phyloP scores from a whole-genome alignment of 1,284 basidiomycete genomes.

The Porogramme epimiltina region DNA sequence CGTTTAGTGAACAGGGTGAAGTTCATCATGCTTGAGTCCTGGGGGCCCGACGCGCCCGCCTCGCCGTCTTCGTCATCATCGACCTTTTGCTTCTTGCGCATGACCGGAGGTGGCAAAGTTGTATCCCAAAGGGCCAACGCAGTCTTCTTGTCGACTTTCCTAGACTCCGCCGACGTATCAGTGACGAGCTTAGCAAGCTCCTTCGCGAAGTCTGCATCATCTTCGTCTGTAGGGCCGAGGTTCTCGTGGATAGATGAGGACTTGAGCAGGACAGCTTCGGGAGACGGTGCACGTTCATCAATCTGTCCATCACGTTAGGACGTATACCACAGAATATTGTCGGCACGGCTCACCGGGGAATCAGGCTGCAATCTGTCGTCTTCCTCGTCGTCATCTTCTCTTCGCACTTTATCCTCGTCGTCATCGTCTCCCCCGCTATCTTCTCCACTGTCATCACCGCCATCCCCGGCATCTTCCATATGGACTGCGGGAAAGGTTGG shows the following conservation, averaged over 20 bases:
- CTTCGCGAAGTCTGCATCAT: conserved; percentile 91
- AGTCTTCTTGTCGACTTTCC: conserved; percentile 83
- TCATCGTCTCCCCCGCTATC: conserved; percentile 62
- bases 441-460: conserved; percentile 61
- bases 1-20: conserved; percentile 94
- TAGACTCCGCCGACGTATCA: conserved; percentile 80
- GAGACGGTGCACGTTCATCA: conserved; percentile 71
- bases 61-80: conserved; percentile 59
- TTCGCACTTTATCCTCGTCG: conserved; percentile 53
- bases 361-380: conserved; percentile 49
- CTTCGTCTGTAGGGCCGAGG: conserved; percentile 81
- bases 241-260: conserved; percentile 57
- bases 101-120: conserved; percentile 68
- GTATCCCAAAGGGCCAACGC: conserved; percentile 86
- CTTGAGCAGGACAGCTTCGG: conserved; percentile 74
- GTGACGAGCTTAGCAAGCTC: conserved; percentile 96
- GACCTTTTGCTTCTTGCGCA: conserved; percentile 56
- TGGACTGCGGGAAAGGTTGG: conserved; percentile 29
- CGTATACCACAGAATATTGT: background rate
- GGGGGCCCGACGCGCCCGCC: conserved; percentile 16
- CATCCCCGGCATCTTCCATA: conserved; percentile 40
- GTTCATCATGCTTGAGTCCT: conserved; percentile 69
- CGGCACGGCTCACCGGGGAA: conserved; percentile 47
- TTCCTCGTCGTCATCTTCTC: conserved; percentile 58
- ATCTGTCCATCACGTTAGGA: conserved; percentile 39